These are phyloP conservation scores for Sugiyamaella mastotermitis DNA, from an alignment of 805 yeast species.

Conservation along the genomic window DNA sequence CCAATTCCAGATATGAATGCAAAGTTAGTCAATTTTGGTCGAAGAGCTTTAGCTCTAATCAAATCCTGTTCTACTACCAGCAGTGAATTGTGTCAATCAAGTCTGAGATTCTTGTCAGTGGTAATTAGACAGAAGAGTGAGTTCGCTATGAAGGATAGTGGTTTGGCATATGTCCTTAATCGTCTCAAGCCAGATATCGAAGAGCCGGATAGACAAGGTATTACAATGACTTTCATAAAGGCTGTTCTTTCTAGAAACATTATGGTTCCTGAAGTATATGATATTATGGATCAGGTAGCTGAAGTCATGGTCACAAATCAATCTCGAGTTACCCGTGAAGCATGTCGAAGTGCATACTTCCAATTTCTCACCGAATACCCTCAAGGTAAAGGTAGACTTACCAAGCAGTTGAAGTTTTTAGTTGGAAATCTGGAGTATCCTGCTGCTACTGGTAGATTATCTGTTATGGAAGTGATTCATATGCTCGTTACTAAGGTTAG, in stretches of 20 bases:
- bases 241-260: conserved; percentile 70
- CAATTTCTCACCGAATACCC: conserved; percentile 91
- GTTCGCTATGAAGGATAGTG: conserved; percentile 58
- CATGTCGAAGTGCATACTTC: conserved; percentile 75
- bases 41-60: conserved; percentile 42
- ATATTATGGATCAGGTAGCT: conserved; percentile 73
- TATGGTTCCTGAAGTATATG: conserved; percentile 83
- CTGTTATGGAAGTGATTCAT: conserved; percentile 83
- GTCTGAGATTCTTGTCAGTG: conserved; percentile 67
- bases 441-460: conserved; percentile 77
- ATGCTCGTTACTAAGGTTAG: conserved; percentile 63
- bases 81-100: conserved; percentile 71
- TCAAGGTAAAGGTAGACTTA: conserved; percentile 80
- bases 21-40: conserved; percentile 22
- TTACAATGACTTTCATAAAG: conserved; percentile 78
- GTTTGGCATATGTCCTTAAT: conserved; percentile 65
- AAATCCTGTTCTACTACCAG: conserved; percentile 74
- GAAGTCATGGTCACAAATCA: conserved; percentile 88
- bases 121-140: conserved; percentile 65
- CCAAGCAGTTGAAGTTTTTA: conserved; percentile 74
- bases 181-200: conserved; percentile 80
- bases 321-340: conserved; percentile 71
- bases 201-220: conserved; percentile 82
- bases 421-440: conserved; percentile 79
- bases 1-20: conserved; percentile 51